Base-by-base conservation (phyloP, 1,284 basidiomycete genomes). In the Irpex lacteus region DNA sequence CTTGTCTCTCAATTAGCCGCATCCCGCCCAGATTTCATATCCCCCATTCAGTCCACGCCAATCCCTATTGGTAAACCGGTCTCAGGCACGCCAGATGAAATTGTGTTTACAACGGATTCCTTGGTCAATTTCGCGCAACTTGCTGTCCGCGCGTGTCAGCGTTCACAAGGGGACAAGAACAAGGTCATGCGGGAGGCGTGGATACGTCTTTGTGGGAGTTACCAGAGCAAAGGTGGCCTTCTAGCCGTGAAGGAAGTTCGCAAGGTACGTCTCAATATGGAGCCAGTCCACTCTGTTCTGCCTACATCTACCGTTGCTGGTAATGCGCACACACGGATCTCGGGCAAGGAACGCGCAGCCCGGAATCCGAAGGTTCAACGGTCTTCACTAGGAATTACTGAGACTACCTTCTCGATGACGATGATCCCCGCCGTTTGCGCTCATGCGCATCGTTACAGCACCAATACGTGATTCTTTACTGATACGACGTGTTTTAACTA, bases 51-150 rank as follows among this genome's bases (percentile, higher is more conserved):
- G 73, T 81, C 71, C 75, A 79, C 72, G 54, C 81, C 73, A n/a
- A 71, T 82, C 60, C 75, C 76, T n/a, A 71, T 82, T 59, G 74
- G 78, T 13, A 67, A 73, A 38, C 69, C 74, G 13, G 63, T 70
- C 32, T 72, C 72, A n/a, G 72, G 66, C 44, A 70, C 77, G n/a
- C 75, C 80, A 21, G 85, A 87, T 65, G 90, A 94, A 68, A 81
- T 96, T 1, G 74, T 86, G 6, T 79, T 94, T 65, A 94, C 92
- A 5, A 85, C 84, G 15, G 89, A 94, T 66, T 77, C 85, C 1
- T 80, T 87, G 7, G 79, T 96, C 69, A 98, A 97, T 74, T 97
- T 96, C 75, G 81, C 90, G 2, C 96, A 98, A 72, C 83, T 98
- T 60, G 93, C 92, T 0, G 84, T 98, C 8, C 76, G 90, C 60